A percentile compares a stretch with the other conserved stretches of the same genome.
Evolutionary conservation across 139 green algal genomes (phyloP).

Genomic region (Closterium sp.): DNA sequence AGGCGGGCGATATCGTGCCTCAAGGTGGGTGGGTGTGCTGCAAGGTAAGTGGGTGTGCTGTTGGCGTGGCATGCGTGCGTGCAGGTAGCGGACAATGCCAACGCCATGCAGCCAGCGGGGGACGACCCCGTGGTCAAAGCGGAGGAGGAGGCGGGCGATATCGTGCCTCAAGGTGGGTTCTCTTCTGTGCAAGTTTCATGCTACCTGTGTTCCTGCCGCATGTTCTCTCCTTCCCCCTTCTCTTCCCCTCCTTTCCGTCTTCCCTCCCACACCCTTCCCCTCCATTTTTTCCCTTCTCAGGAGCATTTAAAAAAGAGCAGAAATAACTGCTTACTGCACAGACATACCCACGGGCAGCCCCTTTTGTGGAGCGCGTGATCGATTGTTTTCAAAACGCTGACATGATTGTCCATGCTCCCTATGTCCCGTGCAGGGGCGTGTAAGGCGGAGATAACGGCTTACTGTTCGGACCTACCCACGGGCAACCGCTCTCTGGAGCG

Average conservation of each 20-base stretch:
- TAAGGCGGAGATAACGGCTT: neutral
- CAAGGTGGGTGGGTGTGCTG: neutral
- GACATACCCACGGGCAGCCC: too few relatives aligned
- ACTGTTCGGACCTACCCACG: neutral
- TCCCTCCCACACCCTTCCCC: too few relatives aligned
- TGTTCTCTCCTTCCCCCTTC: too few relatives aligned
- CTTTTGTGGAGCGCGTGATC: too few relatives aligned
- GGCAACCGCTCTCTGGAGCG: neutral
- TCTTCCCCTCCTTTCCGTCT: too few relatives aligned
- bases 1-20: neutral
- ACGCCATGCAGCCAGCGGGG: neutral
- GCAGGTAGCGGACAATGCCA: neutral
- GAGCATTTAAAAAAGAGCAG: neutral
- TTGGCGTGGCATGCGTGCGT: too few relatives aligned
- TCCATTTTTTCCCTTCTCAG: neutral
- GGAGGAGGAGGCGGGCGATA: neutral
- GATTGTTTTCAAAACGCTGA: too few relatives aligned
- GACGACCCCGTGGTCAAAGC: neutral
- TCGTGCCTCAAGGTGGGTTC: neutral
- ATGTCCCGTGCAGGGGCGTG: neutral
- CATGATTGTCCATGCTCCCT: too few relatives aligned
- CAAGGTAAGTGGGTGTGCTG: neutral
- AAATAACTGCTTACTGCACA: too few relatives aligned
- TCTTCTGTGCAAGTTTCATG: too few relatives aligned
- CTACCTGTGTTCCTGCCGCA: too few relatives aligned